Base-by-base conservation (phyloP, 1,284 basidiomycete species). In the Cutaneotrichosporon mucoides region DNA sequence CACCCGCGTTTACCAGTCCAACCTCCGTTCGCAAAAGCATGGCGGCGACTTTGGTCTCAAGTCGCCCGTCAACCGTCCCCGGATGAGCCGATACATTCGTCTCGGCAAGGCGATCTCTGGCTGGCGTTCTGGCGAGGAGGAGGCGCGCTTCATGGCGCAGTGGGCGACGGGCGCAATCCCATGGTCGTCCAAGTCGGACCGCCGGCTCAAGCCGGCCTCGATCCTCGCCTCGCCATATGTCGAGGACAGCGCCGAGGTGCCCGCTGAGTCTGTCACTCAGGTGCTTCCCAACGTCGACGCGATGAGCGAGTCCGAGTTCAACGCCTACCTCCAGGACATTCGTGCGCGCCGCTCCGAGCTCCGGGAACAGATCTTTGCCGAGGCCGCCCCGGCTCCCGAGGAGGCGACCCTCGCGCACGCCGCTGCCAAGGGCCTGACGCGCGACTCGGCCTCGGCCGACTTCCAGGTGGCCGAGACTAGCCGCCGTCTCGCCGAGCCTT, bases 1-100 rank as follows among this genome's bases (percentile, higher is more conserved):
- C 61, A 69, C 73, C 15, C 72, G 77, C 34, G 68, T 79, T 56
- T 79, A 79, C 68, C 71, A 73, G 36, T 69, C 74, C 7, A 68
- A 70, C 12, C 69, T 72, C 6, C 62, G 64, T 46, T 47, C 63
- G 4, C 48, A 55, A 8, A 35, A 33, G 10, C 55, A 63, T 40
- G 64, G 68, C 47, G 69, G 68, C 42, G 77, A 79, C 61, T 79
- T 66, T 64, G 77, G 77, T 36, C 65, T 79, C 56, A 79, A 79
- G 62, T 72, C 66, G 60, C 60, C 71, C 34, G 61, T 77, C 4
- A 66, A 68, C 51, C 66, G 69, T 5, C 46, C 62, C 10, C 68
- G 65, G 37, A 67, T 68, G 13, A 68, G 73, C 5, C 64, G 63
- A 42, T 74, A 74, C 63, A 73, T 79, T 56, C 66, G 69, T 35